phyloP scores from a whole-genome alignment of 768 basidiomycete genomes.

The Tricholoma hemisulphureum region DNA sequence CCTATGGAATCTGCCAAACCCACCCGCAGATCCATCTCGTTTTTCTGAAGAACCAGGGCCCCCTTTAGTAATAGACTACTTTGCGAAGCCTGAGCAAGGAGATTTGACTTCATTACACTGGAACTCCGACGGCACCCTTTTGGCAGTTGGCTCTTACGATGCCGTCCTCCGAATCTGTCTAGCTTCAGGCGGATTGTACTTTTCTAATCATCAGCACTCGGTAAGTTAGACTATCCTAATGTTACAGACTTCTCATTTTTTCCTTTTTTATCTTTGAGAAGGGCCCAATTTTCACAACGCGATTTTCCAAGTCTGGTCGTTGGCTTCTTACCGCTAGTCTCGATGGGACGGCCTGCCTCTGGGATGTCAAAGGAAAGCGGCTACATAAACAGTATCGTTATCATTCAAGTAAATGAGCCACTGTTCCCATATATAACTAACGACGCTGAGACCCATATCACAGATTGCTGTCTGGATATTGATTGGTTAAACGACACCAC shows the following conservation, averaged over 20 bases:
- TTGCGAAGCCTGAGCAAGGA: constrained; percentile 44
- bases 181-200: constrained; percentile 58
- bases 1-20: constrained; percentile 64
- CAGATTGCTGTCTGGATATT: constrained; percentile 78
- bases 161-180: constrained; percentile 66
- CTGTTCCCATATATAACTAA: constrained; percentile 1
- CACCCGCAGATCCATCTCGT: constrained; percentile 29
- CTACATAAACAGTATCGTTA: constrained; percentile 61
- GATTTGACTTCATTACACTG: constrained; percentile 80
- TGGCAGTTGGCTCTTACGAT: constrained; percentile 81
- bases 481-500: constrained; percentile 73
- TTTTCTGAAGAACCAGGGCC: constrained; percentile 32
- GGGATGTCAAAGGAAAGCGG: constrained; percentile 66
- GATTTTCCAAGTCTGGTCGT: constrained; percentile 71
- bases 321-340: constrained; percentile 77
- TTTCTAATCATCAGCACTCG: constrained; percentile 62
- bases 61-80: constrained; percentile 49
- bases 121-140: constrained; percentile 68
- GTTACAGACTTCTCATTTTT: constrained; percentile 18
- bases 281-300: constrained; percentile 79
- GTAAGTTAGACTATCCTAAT: constrained; percentile 37
- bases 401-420: constrained; percentile 54
- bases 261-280: constrained; percentile 40
- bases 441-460: constrained; percentile 1
- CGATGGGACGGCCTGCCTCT: constrained; percentile 75